Evolutionary conservation across 148 eudicot species (phyloP).

Genomic region (Rhododendron simsii): DNA sequence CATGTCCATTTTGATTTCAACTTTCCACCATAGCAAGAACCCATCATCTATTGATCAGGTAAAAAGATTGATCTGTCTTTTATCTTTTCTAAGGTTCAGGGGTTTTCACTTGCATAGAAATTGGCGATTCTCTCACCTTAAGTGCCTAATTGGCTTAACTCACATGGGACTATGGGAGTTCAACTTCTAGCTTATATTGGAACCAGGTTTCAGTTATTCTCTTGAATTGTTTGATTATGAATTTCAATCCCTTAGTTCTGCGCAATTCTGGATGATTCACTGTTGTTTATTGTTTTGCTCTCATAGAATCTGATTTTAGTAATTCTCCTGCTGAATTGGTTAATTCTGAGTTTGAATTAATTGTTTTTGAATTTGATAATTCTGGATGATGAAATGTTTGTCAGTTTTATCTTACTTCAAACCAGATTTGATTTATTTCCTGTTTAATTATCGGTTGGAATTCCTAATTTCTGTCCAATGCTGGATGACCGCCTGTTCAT

Average conservation of each 20-base stretch:
- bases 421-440: not conserved
- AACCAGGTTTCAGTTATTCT: not conserved
- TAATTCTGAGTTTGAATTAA: not conserved
- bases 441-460: not conserved
- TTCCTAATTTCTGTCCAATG: not conserved
- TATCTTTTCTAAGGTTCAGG: not conserved
- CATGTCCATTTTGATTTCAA: slow-evolving; percentile 80
- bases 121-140: not conserved
- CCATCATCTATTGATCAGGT: slow-evolving; percentile 99
- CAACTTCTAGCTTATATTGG: not conserved
- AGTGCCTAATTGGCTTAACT: not conserved
- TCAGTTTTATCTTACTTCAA: not conserved
- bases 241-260: not conserved
- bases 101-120: not conserved
- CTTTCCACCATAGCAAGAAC: slow-evolving; percentile 80
- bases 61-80: not conserved
- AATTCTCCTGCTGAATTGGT: not conserved
- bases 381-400: not conserved
- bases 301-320: not conserved
- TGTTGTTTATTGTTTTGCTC: not conserved
- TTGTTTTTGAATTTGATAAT: not conserved
- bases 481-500: not conserved
- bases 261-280: not conserved
- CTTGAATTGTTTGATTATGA: not conserved
- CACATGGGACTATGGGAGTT: not conserved